Evolutionary conservation across 2,329 filamentous ascomycete genomes (phyloP), one percentile per base, ranked within the genome.

Genomic region (Zymoseptoria tritici): DNA sequence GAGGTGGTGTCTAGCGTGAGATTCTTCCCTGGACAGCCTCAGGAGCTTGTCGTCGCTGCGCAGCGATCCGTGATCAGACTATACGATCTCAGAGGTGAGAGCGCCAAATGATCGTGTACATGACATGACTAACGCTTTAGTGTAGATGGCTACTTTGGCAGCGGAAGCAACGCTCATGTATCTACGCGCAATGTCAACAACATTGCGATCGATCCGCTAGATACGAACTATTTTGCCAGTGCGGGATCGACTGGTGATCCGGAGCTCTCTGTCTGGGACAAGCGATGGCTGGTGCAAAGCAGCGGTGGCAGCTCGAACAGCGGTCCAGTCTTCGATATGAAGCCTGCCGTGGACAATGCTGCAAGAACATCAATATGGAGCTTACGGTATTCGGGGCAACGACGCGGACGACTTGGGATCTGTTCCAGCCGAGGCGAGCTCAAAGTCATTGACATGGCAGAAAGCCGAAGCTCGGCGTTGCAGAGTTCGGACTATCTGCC

Each of bases 201-300:
- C 62, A 75, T 94, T 57, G 83, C 89, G 16, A 89, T 94, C 61
- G 89, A 94, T 75, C 89, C 89, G 61, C 79, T 85, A 21, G 88
- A 95, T 67, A 85, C 87, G 64, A 91, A 94, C 67, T 93, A 91
- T 73, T 93, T 94, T 75, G 86, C 90, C 1, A 92, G 90, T 1
- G 90, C 89, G 13, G 79, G 79, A 1, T 87, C 87, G 2, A 77
- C 90, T 11, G 88, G 90, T 60, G 86, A 90, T 55, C 87, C 89
- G 0, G 85, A 85, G 7, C 80, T 93, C 56, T 86, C 88, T 72
- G 81, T 93, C 31, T 93, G 89, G 89, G 89, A 93, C 70, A 84
- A 87, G 24, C 85, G 89, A 5, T 80, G 76, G 67, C 72, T 75
- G 3, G 57, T 66, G 9, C 61, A 64, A 21, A 64, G 54, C 62